Conservation (phyloP, 1,284 basidiomycete species). For the Termitomyces sp. region DNA sequence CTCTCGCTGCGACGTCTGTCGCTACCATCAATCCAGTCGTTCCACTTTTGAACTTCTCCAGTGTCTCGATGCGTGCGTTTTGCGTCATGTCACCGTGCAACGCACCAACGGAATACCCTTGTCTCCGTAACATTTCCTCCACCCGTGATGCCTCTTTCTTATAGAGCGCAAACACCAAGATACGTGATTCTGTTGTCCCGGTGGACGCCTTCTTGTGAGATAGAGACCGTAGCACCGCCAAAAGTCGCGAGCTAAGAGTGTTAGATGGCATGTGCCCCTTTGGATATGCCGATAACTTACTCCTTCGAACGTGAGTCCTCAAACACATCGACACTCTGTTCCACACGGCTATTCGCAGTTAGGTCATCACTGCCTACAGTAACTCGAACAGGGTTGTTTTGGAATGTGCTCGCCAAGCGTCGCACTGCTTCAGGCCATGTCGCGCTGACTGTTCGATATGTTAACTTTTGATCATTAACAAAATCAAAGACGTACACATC, state of each 20-base stretch:
- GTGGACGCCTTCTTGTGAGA: constrained; percentile 59
- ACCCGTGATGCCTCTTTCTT: constrained; percentile 96
- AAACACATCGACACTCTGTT: constrained; percentile 85
- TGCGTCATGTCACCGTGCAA: constrained; percentile 95
- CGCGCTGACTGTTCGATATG: constrained; percentile 69
- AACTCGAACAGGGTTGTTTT: constrained; percentile 81
- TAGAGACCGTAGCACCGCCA: constrained; percentile 56
- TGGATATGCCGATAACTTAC: constrained; percentile 35
- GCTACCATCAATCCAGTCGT: constrained; percentile 86
- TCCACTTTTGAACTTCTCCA: constrained; percentile 89
- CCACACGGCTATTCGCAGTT: constrained; percentile 89
- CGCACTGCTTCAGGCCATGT: constrained; percentile 99
- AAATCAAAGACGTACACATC: constrained; percentile 68
- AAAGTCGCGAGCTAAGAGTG: constrained; percentile 57
- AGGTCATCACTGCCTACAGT: constrained; percentile 96
- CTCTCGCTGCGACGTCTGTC: constrained; percentile 96
- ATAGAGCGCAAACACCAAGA: constrained; percentile 95
- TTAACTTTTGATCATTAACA: neutral
- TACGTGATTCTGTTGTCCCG: constrained; percentile 54
- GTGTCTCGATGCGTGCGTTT: constrained; percentile 77
- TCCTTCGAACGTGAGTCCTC: constrained; percentile 88
- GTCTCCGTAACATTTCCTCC: constrained; percentile 72
- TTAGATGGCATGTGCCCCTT: neutral
- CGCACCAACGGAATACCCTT: constrained; percentile 83
- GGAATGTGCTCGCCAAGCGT: constrained; percentile 88